Conservation (phyloP, 208 protist genomes). For the Leishmania aethiopica region DNA sequence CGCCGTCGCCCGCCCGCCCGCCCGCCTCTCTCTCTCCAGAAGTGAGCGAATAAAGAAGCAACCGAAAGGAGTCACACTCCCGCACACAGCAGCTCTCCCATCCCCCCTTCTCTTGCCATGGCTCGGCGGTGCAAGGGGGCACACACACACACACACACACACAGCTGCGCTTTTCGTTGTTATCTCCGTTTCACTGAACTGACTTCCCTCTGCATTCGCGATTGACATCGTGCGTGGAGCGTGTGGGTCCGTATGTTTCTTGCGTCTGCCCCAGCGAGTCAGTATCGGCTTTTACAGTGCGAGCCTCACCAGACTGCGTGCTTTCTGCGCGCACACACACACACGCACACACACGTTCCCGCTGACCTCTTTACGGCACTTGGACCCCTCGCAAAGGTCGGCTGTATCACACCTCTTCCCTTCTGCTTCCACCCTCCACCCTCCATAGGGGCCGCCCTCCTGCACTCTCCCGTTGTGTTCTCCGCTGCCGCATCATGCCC, state of each 20-base stretch:
- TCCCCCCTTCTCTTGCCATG: background rate
- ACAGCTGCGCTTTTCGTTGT: background rate
- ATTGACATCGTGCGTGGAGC: background rate
- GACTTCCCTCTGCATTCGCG: background rate
- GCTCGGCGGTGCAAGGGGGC: background rate
- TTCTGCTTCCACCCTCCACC: background rate
- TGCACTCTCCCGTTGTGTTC: background rate
- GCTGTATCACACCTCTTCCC: background rate
- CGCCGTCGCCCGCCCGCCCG: background rate
- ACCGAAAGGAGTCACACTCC: background rate
- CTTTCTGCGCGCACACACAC: background rate
- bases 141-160: background rate
- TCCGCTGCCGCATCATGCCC: conserved; percentile 8
- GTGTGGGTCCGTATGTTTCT: background rate
- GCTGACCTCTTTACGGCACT: background rate
- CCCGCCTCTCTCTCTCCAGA: no score
- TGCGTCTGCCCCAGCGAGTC: background rate
- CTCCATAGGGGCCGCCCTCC: background rate
- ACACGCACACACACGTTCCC: background rate
- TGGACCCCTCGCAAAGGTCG: background rate
- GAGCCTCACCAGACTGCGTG: background rate
- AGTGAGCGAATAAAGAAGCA: background rate
- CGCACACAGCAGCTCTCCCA: background rate
- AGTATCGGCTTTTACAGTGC: background rate
- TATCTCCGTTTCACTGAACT: background rate